Conservation (phyloP, 2,329 filamentous ascomycete genomes). For the Fusarium buharicum region DNA sequence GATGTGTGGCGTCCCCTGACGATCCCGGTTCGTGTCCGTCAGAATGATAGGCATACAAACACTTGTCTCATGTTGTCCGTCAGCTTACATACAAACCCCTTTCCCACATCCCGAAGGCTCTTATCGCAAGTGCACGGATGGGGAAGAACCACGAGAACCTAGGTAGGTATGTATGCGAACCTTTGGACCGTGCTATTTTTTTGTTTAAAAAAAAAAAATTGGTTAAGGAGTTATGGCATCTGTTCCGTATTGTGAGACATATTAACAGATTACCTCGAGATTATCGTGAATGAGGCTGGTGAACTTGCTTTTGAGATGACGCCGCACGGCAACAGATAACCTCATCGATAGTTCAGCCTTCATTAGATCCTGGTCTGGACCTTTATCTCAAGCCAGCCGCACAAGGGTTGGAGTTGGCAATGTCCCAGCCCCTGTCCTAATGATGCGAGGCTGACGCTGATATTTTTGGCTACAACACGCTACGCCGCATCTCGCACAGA, state of each 20-base stretch:
- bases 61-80: slow-evolving; percentile 24
- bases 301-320: background rate
- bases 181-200: slow-evolving; percentile 15
- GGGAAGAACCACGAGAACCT: slow-evolving; percentile 14
- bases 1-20: slow-evolving; percentile 37
- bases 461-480: slow-evolving; percentile 26
- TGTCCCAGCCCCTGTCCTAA: slow-evolving; percentile 34
- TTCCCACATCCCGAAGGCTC: slow-evolving; percentile 28
- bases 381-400: slow-evolving; percentile 13
- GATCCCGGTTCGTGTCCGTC: slow-evolving; percentile 34
- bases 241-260: slow-evolving; percentile 25
- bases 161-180: background rate
- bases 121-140: slow-evolving; percentile 36
- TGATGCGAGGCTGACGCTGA: slow-evolving; percentile 39
- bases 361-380: slow-evolving; percentile 14
- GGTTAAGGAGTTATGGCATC: slow-evolving; percentile 15
- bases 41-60: slow-evolving; percentile 27
- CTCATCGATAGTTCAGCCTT: slow-evolving; percentile 30
- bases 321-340: slow-evolving; percentile 4
- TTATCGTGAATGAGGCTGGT: slow-evolving; percentile 11
- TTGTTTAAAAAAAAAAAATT: no score
- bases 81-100: slow-evolving; percentile 33
- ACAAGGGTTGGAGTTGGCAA: slow-evolving; percentile 6
- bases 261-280: background rate
- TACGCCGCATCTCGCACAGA: background rate